Conservation (phyloP, 73 alveolate genomes). For the Paraurostyla sp. region DNA sequence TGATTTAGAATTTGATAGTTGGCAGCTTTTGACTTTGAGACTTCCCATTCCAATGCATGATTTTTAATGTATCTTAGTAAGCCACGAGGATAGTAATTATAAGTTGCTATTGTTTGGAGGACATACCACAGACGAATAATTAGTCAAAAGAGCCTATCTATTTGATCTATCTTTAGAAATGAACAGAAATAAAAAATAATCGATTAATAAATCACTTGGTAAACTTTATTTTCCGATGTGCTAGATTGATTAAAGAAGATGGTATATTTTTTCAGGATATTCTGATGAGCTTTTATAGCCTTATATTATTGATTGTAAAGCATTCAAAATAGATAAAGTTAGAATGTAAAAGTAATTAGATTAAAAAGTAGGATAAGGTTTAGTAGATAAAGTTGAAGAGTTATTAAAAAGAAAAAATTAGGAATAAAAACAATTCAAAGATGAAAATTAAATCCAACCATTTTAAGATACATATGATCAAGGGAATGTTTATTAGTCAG, state of each 20-base stretch:
- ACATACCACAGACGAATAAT: constrained; percentile 10
- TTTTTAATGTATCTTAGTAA: background rate
- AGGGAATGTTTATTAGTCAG: constrained; percentile 27
- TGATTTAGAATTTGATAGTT: constrained; percentile 49
- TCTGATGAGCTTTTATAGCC: constrained; percentile 63
- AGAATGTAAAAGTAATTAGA: constrained; percentile 1
- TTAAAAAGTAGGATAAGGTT: background rate
- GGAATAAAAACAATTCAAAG: background rate
- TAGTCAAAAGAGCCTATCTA: constrained; percentile 24
- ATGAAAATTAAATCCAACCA: background rate
- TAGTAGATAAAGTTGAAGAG: constrained; percentile 8
- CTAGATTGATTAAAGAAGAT: constrained; percentile 19
- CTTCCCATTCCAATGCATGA: constrained; percentile 57
- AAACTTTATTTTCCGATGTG: constrained; percentile 62
- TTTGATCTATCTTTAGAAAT: constrained; percentile 64
- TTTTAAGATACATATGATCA: background rate
- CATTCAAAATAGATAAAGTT: constrained; percentile 27
- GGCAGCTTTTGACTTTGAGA: constrained; percentile 5
- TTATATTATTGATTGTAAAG: constrained; percentile 44
- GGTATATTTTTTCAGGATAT: constrained; percentile 65
- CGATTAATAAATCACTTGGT: constrained; percentile 45
- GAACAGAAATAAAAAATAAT: background rate
- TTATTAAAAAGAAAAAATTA: background rate
- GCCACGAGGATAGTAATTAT: constrained; percentile 5
- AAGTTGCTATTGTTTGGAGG: constrained; percentile 54